These are phyloP conservation scores for Colletotrichum cereale DNA, from an alignment of 2,329 filamentous ascomycete species.

Conservation along the genomic window DNA sequence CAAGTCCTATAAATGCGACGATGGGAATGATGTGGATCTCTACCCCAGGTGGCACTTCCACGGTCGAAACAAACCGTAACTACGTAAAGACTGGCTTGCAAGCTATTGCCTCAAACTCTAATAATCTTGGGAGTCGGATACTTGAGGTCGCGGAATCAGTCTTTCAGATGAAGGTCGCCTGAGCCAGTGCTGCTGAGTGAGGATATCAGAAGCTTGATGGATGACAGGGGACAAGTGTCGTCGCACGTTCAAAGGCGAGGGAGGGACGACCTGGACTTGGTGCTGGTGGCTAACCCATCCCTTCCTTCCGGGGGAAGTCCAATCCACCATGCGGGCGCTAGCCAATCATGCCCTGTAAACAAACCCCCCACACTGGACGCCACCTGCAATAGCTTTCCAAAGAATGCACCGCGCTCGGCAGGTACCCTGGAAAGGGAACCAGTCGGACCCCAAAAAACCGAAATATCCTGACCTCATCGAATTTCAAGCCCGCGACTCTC, in stretches of 20 bases:
- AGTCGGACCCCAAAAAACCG: conserved; percentile 14
- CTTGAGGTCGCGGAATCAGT: background rate
- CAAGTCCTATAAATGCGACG: background rate
- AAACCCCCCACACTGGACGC: conserved; percentile 20
- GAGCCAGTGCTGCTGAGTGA: conserved; percentile 3
- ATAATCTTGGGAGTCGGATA: background rate
- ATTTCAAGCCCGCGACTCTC: conserved; percentile 12
- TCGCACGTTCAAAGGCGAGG: background rate
- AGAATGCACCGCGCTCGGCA: conserved; percentile 1
- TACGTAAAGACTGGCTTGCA: background rate
- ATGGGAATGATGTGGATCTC: background rate
- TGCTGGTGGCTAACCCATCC: background rate
- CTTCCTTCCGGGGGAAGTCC: conserved; percentile 24
- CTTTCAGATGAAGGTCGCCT: background rate
- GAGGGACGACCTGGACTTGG: background rate
- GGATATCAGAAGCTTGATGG: conserved; percentile 8
- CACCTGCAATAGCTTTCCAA: conserved; percentile 5
- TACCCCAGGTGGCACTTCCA: background rate
- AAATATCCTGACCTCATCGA: conserved; percentile 35
- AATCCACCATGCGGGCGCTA: background rate
- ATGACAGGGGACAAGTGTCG: conserved; percentile 37
- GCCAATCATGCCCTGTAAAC: background rate
- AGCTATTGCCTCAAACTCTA: background rate
- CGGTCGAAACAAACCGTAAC: background rate
- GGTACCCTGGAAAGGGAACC: conserved; percentile 17